Base-by-base conservation (phyloP, 495 filamentous ascomycete genomes). In the Xylaria castorea region DNA sequence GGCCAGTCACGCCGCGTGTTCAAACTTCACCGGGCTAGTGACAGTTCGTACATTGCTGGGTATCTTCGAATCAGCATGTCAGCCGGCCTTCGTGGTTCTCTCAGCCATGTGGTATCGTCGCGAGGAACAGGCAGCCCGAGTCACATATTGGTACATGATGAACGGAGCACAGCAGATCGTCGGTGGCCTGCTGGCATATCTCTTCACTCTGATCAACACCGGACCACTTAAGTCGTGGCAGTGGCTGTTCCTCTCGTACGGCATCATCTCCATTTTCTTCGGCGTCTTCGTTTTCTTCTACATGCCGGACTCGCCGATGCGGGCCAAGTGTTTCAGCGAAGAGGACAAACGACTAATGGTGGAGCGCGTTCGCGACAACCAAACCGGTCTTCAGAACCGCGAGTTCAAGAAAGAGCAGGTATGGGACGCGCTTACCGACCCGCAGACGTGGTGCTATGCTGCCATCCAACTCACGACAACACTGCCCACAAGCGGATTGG, bases 141-240 rank as follows among this genome's bases (percentile, higher is more conserved):
- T 92, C 0, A 89, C 89, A 0, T 92, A 91, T 79, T 93, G 91
- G 89, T 89, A 92, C 78, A 91, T 90, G 88, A 90, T 89, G 87
- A 91, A 91, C 77, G 89, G 89, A 12, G 85, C 83, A 7, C 88
- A 89, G 65, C 82, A 85, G 71, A 82, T 88, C 53, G 84, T 90
- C 55, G 87, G 88, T 32, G 87, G 87, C 9, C 79, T 90, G 3
- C 79, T 90, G 55, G 86, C 83, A 38, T 91, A 87, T 78, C 88
- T 85, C 48, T 88, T 89, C 66, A 86, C 84, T 50, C 82, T 85
- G 68, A 83, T 89, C 76, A 78, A 76, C 18, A 76, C 72, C 14
- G 82, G 83, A 8, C 81, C 82, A 11, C 80, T 88, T n/a, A 80
- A 80, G 71, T 82, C 80, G 55, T 88, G 87, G 86, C 84, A 86